A percentile compares a stretch with the other conserved stretches of the same genome.
Evolutionary conservation across 2,329 filamentous ascomycete genomes (phyloP).

Genomic region (Penicillium sp.): DNA sequence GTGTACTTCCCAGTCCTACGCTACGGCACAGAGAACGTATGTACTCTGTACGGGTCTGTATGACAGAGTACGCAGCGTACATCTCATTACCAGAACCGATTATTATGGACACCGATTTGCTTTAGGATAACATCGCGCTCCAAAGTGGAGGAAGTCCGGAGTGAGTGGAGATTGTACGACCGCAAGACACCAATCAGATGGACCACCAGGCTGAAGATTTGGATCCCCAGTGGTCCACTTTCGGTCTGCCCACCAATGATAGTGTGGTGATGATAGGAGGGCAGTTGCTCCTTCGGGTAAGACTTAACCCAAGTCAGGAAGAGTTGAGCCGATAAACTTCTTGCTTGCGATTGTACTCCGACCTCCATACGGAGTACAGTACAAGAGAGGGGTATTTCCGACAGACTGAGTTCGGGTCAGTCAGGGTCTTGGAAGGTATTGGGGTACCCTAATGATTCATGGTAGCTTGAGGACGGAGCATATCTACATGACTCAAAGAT

Average conservation of each 20-base stretch:
- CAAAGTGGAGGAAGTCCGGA: conserved; percentile 8
- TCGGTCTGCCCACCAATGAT: background rate
- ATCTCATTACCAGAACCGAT: background rate
- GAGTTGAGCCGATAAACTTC: background rate
- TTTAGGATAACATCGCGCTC: background rate
- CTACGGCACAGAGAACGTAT: background rate
- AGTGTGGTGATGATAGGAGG: conserved; percentile 8
- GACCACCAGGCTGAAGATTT: conserved; percentile 16
- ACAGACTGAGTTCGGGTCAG: background rate
- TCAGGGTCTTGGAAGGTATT: background rate
- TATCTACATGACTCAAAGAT: no score
- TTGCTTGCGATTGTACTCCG: background rate
- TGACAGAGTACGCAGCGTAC: no score
- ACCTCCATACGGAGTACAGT: no score
- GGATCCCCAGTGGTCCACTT: conserved; percentile 6
- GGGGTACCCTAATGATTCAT: background rate
- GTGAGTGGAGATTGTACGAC: conserved; percentile 3
- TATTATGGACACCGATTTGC: background rate
- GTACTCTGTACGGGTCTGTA: background rate
- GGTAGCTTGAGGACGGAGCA: background rate
- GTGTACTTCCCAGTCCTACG: background rate
- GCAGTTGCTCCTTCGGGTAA: conserved; percentile 13
- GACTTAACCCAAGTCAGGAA: conserved; percentile 13
- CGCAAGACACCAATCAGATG: background rate
- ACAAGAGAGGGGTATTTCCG: background rate